A percentile compares a stretch with the other conserved stretches of the same genome.
Conservation (phyloP, 2,329 filamentous ascomycete genomes). For the Shiraia bambusicola region DNA sequence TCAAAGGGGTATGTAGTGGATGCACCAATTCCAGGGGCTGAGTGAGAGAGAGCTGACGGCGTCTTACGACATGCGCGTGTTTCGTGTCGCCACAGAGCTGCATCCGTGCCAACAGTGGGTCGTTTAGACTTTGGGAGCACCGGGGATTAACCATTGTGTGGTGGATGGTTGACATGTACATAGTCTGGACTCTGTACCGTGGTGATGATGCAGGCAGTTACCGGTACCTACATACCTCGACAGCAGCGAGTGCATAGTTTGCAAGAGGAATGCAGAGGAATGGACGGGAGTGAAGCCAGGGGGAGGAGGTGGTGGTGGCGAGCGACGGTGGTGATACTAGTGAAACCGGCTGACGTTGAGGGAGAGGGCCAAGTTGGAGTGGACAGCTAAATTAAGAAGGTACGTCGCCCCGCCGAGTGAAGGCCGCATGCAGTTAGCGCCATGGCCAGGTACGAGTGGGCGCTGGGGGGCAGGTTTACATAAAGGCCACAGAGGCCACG, state of each 20-base stretch:
- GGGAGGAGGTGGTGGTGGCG: not conserved
- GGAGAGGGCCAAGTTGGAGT: slow-evolving; percentile 6
- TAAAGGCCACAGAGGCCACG: slow-evolving; percentile 42
- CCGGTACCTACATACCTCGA: no score
- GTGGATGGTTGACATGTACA: slow-evolving; percentile 5
- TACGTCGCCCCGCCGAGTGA: slow-evolving; percentile 4
- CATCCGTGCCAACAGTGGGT: slow-evolving; percentile 28
- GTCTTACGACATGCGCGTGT: slow-evolving; percentile 34
- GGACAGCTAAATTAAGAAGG: slow-evolving; percentile 16
- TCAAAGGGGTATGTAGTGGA: slow-evolving; percentile 17
- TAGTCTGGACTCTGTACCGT: slow-evolving; percentile 8
- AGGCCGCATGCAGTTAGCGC: slow-evolving; percentile 13
- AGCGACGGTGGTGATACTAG: slow-evolving; percentile 27
- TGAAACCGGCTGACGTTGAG: slow-evolving; percentile 26
- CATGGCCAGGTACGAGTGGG: slow-evolving; percentile 19
- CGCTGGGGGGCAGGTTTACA: slow-evolving; percentile 23
- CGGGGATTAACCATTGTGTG: slow-evolving; percentile 6
- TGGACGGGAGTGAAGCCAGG: slow-evolving; percentile 6
- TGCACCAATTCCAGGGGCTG: slow-evolving; percentile 15
- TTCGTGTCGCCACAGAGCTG: slow-evolving; percentile 32
- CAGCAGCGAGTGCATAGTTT: no score
- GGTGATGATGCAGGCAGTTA: slow-evolving; percentile 1
- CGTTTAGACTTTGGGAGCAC: slow-evolving; percentile 16
- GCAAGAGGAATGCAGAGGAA: slow-evolving; percentile 17
- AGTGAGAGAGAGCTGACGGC: slow-evolving; percentile 27